Evolutionary conservation across 768 basidiomycete genomes (phyloP).

Genomic region (Rubroboletus satanas): DNA sequence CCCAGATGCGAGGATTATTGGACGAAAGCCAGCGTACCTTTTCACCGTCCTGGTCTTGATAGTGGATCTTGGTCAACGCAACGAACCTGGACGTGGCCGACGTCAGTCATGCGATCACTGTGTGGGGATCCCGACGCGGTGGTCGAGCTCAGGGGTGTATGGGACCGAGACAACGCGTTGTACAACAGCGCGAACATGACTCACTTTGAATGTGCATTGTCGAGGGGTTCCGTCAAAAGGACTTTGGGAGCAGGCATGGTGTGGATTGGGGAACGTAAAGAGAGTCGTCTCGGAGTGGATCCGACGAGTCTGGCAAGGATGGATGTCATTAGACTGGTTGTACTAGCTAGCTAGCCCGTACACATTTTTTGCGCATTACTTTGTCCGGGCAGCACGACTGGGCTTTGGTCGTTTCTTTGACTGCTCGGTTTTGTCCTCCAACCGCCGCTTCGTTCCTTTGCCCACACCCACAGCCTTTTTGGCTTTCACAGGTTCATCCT

Average conservation of each 20-base stretch:
- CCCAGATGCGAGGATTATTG: not conserved
- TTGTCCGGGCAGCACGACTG: not conserved
- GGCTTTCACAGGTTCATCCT: not conserved
- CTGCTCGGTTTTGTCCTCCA: slow-evolving; percentile 8
- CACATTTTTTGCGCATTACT: not conserved
- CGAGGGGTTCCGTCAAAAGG: slow-evolving; percentile 48
- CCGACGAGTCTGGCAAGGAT: slow-evolving; percentile 6
- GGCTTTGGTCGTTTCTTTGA: slow-evolving; percentile 17
- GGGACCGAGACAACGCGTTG: not conserved
- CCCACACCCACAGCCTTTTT: not conserved
- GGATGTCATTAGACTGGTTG: not conserved
- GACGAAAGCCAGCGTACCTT: slow-evolving; percentile 42
- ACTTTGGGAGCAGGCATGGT: slow-evolving; percentile 46
- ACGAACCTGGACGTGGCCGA: slow-evolving; percentile 60
- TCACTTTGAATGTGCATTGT: slow-evolving; percentile 56
- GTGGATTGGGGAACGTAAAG: not conserved
- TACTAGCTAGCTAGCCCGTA: not conserved
- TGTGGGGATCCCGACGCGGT: not conserved
- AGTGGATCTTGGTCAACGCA: slow-evolving; percentile 76
- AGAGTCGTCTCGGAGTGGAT: not conserved
- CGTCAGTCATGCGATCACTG: not conserved
- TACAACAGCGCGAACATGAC: slow-evolving; percentile 8
- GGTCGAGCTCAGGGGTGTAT: not conserved
- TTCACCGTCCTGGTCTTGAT: slow-evolving; percentile 71
- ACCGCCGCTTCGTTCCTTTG: slow-evolving; percentile 10